A percentile compares a stretch with the other conserved stretches of the same genome.
Conservation (phyloP, 73 alveolate species). For the Paramecium biaurelia region DNA sequence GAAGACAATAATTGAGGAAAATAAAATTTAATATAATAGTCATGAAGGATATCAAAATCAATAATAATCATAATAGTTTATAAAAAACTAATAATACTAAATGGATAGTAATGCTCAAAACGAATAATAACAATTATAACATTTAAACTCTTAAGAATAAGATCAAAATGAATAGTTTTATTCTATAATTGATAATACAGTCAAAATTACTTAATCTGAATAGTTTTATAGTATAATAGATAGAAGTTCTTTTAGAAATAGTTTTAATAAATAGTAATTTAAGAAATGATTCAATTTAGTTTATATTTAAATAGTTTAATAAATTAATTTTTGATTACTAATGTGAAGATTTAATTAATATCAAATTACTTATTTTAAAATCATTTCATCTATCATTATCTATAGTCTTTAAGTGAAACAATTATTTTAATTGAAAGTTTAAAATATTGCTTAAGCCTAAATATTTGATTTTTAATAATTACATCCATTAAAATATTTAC, state of each 20-base stretch:
- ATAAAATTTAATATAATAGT: background rate
- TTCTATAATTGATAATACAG: background rate
- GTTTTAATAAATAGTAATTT: background rate
- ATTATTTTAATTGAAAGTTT: background rate
- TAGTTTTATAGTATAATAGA: background rate
- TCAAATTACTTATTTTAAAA: background rate
- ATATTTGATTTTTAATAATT: background rate
- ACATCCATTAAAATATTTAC: conserved; percentile 23
- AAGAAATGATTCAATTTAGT: background rate
- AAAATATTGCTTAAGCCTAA: background rate
- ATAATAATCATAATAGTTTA: background rate
- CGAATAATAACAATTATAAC: background rate
- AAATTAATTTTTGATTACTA: background rate
- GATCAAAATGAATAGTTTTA: background rate
- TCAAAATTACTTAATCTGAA: background rate
- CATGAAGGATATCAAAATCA: background rate
- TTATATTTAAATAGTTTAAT: background rate
- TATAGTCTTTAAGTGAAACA: background rate
- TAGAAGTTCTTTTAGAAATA: background rate
- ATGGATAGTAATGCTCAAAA: background rate
- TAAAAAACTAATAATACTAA: background rate
- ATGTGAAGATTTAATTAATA: background rate
- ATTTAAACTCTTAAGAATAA: background rate
- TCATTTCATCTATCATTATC: background rate
- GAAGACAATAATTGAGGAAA: background rate